These are phyloP conservation scores for Quercus lobata DNA, from an alignment of 331 rosid species.

Conservation along the genomic window DNA sequence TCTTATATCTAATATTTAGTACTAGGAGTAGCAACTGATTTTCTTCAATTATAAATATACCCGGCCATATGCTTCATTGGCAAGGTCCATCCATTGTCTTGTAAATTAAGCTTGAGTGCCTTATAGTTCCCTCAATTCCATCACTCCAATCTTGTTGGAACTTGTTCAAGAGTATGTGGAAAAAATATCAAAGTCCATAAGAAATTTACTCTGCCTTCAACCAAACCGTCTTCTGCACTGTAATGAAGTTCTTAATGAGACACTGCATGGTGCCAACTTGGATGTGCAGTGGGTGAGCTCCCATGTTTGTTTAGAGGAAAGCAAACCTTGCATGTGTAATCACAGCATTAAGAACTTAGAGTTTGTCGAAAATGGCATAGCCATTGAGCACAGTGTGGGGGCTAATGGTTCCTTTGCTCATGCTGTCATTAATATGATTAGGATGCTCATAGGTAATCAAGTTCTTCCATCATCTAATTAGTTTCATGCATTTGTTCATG, in stretches of 20 bases:
- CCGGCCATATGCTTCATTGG: neutral
- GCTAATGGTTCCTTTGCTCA: conserved; percentile 51
- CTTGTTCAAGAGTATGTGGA: neutral
- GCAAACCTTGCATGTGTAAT: conserved; percentile 23
- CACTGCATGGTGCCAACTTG: conserved; percentile 23
- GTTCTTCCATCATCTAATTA: too few relatives aligned
- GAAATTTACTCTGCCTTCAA: conserved; percentile 6
- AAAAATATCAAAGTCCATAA: conserved; percentile 24
- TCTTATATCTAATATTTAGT: neutral
- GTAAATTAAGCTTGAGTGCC: neutral
- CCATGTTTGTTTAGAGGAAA: conserved; percentile 47
- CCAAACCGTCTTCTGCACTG: conserved; percentile 12
- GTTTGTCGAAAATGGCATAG: neutral
- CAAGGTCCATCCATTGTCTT: neutral
- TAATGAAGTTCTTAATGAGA: conserved; percentile 18
- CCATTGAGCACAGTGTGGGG: conserved; percentile 20
- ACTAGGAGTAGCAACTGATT: neutral
- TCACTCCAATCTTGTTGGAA: neutral
- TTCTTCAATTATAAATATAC: conserved; percentile 19
- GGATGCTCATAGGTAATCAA: conserved; percentile 70
- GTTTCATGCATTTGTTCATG: neutral
- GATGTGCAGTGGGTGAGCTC: conserved; percentile 2
- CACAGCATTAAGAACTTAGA: conserved; percentile 2
- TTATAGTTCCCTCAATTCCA: neutral
- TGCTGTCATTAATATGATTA: conserved; percentile 72